A percentile compares a stretch with the other conserved stretches of the same genome.
phyloP scores from a whole-genome alignment of 768 basidiomycete genomes.

The Termitomyces sp. region DNA sequence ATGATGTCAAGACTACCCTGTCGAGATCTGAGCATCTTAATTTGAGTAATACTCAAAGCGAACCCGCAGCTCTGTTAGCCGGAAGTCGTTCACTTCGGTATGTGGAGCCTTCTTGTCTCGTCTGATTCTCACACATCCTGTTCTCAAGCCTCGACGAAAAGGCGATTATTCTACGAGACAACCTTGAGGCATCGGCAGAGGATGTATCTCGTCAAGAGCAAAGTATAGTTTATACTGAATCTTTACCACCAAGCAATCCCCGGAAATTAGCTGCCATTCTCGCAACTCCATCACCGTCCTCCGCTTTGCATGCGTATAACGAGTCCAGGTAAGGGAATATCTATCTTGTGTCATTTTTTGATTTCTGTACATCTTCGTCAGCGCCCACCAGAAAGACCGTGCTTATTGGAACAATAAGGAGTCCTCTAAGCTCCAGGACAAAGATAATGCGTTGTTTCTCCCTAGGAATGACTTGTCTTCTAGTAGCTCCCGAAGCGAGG shows the following conservation, averaged over 20 bases:
- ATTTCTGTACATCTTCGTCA: not conserved
- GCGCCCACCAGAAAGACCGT: not conserved
- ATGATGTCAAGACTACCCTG: not conserved
- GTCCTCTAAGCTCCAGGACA: not conserved
- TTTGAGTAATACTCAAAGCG: not conserved
- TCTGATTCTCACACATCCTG: not conserved
- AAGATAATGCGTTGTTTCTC: not conserved
- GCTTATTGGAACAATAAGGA: not conserved
- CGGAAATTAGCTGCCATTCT: not conserved
- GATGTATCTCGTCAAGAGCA: not conserved
- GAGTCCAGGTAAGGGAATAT: not conserved
- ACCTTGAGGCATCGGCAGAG: not conserved
- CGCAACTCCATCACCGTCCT: not conserved
- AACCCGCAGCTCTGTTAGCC: not conserved
- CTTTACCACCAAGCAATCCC: not conserved
- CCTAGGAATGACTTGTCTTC: not conserved
- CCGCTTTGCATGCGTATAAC: not conserved
- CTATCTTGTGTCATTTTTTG: no score
- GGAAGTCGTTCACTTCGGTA: not conserved
- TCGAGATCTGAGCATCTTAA: not conserved
- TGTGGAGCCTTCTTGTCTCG: not conserved
- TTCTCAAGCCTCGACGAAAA: not conserved
- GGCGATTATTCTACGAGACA: not conserved
- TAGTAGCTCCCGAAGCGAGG: not conserved
- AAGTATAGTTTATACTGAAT: not conserved